Evolutionary conservation across 495 filamentous ascomycete species (phyloP).

Genomic region (Penicillium cosmopolitanum): DNA sequence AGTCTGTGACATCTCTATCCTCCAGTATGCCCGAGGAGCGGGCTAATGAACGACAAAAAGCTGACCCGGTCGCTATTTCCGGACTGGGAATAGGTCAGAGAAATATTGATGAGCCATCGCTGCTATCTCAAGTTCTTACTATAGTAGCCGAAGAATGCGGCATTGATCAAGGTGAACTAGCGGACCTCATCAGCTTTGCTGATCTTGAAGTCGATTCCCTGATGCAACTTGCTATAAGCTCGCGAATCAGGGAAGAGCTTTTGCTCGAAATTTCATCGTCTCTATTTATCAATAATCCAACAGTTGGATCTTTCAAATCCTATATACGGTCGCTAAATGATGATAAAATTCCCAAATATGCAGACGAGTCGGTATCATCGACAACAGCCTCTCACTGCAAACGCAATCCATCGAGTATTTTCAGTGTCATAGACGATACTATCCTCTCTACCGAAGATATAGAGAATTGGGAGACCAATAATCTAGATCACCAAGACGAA

Average conservation of each 20-base stretch:
- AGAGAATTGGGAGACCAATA: neutral
- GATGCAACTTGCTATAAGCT: conserved; percentile 46
- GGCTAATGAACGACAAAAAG: neutral
- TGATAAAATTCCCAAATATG: neutral
- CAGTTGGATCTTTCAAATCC: neutral
- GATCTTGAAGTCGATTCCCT: conserved; percentile 57
- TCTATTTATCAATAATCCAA: conserved; percentile 1
- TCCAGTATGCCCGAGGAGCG: neutral
- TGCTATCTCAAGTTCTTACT: conserved; percentile 10
- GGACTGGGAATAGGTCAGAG: too few relatives aligned
- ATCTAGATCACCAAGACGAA: neutral
- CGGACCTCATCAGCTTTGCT: conserved; percentile 36
- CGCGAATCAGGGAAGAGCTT: conserved; percentile 40
- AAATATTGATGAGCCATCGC: neutral
- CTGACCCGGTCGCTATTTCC: neutral
- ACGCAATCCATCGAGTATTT: neutral
- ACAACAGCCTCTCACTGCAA: neutral
- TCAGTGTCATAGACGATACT: neutral
- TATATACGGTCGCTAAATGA: neutral
- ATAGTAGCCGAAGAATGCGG: conserved; percentile 34
- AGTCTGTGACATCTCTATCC: neutral
- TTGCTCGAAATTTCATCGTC: conserved; percentile 26
- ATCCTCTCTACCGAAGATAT: neutral
- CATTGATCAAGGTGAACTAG: conserved; percentile 31
- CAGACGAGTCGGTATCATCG: neutral